Conservation (phyloP, 2,329 filamentous ascomycete genomes). For the Diplodia intermedia region DNA sequence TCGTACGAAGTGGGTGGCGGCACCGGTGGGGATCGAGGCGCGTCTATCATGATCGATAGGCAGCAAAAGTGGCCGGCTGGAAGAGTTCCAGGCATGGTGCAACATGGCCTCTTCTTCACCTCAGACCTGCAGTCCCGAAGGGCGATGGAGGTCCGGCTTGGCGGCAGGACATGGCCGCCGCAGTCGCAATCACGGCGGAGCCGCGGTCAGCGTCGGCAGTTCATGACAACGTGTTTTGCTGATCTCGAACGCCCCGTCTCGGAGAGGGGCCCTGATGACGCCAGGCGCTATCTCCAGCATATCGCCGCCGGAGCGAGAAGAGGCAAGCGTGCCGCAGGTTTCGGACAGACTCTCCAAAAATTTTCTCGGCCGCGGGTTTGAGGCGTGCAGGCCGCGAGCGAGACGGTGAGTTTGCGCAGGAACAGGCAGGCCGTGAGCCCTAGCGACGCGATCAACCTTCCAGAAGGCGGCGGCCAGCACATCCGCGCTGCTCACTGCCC, state of each 20-base stretch:
- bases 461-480: constrained; percentile 10
- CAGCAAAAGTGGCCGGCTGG: background rate
- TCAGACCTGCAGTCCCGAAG: background rate
- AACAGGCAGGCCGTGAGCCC: constrained; percentile 13
- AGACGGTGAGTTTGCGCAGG: constrained; percentile 6
- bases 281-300: constrained; percentile 16
- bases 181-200: constrained; percentile 2
- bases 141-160: background rate
- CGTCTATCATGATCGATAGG: constrained; percentile 2
- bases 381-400: background rate
- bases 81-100: background rate
- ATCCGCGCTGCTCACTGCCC: background rate
- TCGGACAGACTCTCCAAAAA: constrained; percentile 6
- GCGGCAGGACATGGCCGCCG: background rate
- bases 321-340: constrained; percentile 5
- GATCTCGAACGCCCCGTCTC: constrained; percentile 15
- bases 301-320: constrained; percentile 7
- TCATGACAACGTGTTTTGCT: constrained; percentile 28
- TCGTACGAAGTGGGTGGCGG: background rate
- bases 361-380: constrained; percentile 5
- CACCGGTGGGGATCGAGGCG: background rate
- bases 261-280: constrained; percentile 2
- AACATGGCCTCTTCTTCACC: background rate
- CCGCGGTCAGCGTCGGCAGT: background rate
- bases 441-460: constrained; percentile 26